Evolutionary conservation across 2,329 filamentous ascomycete genomes (phyloP).

Genomic region (Calonectria multiphialidica): DNA sequence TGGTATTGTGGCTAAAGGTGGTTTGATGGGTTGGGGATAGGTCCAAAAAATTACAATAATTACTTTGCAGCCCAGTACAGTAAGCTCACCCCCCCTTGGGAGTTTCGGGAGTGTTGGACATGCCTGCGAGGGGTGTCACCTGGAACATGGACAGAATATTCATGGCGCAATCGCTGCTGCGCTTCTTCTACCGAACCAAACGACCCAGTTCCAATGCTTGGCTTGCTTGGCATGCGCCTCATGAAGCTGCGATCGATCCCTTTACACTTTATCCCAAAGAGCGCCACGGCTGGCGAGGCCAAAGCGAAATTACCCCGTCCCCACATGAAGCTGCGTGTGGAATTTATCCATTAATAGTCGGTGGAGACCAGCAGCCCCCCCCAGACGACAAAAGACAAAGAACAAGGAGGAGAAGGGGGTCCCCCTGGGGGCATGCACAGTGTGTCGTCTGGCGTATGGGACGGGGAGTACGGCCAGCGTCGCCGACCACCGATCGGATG

Average conservation of each 20-base stretch:
- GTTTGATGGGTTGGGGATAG: background rate
- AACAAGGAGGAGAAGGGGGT: background rate
- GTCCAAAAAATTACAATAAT: background rate
- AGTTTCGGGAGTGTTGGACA: conserved; percentile 1
- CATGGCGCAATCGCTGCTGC: background rate
- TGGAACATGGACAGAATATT: background rate
- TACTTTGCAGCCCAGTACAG: background rate
- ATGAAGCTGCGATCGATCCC: conserved; percentile 3
- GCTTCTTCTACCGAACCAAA: background rate
- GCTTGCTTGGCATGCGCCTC: conserved; percentile 6
- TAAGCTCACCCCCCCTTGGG: background rate
- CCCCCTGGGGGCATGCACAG: background rate
- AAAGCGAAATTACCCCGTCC: conserved; percentile 6
- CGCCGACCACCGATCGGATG: background rate
- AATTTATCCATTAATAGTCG: conserved; percentile 5
- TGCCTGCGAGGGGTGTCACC: background rate
- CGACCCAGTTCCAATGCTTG: background rate
- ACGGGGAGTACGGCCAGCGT: conserved; percentile 1
- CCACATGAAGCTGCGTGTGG: background rate
- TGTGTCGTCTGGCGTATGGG: background rate
- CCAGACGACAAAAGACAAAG: background rate
- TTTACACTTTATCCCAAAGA: background rate
- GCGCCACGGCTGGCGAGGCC: background rate
- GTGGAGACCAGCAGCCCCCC: background rate
- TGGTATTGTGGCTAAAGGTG: background rate